These are phyloP conservation scores for Aethionema arabicum DNA, from an alignment of 345 rosid species.

Conservation along the genomic window DNA sequence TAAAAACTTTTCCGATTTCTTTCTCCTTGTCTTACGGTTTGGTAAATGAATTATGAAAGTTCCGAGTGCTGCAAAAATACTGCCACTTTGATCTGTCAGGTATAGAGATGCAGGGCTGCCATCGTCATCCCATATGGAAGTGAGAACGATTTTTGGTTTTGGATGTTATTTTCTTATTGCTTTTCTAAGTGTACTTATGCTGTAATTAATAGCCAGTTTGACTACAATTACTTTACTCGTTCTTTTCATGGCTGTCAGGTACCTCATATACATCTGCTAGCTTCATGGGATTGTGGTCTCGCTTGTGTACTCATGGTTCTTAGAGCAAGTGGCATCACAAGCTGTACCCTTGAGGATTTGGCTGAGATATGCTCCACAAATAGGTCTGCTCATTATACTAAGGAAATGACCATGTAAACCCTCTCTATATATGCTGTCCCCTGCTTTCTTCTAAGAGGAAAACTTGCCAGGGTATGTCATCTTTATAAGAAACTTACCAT, in stretches of 20 bases:
- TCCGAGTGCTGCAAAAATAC: constrained; percentile 24
- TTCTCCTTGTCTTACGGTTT: not conserved
- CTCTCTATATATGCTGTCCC: not conserved
- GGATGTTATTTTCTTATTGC: not conserved
- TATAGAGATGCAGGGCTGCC: constrained; percentile 39
- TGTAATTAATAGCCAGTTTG: not conserved
- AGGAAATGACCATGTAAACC: not conserved
- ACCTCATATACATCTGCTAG: constrained; percentile 73
- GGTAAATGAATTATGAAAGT: constrained; percentile 6
- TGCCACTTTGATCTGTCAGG: constrained; percentile 36
- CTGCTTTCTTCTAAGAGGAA: constrained; percentile 6
- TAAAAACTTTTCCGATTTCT: too few relatives aligned
- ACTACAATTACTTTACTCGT: not conserved
- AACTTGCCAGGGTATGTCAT: constrained; percentile 2
- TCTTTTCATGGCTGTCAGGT: constrained; percentile 47
- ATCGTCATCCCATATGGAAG: constrained; percentile 47
- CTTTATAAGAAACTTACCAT: constrained; percentile 5
- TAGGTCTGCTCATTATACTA: constrained; percentile 53
- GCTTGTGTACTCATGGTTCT: constrained; percentile 90
- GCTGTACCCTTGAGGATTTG: constrained; percentile 56
- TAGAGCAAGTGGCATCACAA: constrained; percentile 60
- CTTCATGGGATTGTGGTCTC: constrained; percentile 94
- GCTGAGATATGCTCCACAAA: constrained; percentile 70
- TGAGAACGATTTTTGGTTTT: constrained; percentile 34
- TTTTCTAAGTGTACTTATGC: not conserved